Base-by-base conservation (phyloP, 2,329 filamentous ascomycete genomes). In the Fusarium hainanense region DNA sequence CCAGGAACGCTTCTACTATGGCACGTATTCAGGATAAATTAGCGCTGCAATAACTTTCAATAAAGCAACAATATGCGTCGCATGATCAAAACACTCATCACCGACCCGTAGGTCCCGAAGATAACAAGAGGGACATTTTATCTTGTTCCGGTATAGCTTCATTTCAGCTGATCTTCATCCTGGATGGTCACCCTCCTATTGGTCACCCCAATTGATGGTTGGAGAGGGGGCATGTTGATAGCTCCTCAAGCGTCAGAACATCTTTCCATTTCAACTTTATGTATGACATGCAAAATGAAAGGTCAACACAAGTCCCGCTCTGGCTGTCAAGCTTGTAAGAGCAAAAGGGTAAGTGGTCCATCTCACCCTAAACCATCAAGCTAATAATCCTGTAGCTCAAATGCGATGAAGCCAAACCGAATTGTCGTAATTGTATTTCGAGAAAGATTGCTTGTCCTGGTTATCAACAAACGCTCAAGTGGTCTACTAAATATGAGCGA, bases 381-480 rank as follows among this genome's bases (percentile, higher is more conserved):
- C 25, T 21, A 11, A 52, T 28, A 7, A 5, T 27, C 4, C 14
- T 32, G 9, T 30, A 69, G 66, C 65, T 69, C 42, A 69, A 69
- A 32, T 69, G 66, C 37, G 66, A 69, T 30, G 66, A 69, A 14
- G 23, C 40, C 20, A 69, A 61, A 16, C 66, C 66, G 7, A 46
- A 48, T 16, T 69, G 66, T 32, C 55, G 60, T 7, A 69, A 69
- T 30, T 69, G 66, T 10, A 5, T 48, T 16, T 43, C 43, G 0
- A 60, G 59, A 25, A 61, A 40, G 0, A 9, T 69, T 25, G 20
- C 37, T 25, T 69, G 66, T 10, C 66, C 66, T 9, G 66, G 66
- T 12, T 69, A 69, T 13, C 66, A 69, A 44, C 65, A 69, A 18
- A 61, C 54, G 14, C 60, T 69, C 30, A 69, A 69, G n/a, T 69